Base-by-base conservation (phyloP, 306 rosid genomes). In the Vachellia collinsii region DNA sequence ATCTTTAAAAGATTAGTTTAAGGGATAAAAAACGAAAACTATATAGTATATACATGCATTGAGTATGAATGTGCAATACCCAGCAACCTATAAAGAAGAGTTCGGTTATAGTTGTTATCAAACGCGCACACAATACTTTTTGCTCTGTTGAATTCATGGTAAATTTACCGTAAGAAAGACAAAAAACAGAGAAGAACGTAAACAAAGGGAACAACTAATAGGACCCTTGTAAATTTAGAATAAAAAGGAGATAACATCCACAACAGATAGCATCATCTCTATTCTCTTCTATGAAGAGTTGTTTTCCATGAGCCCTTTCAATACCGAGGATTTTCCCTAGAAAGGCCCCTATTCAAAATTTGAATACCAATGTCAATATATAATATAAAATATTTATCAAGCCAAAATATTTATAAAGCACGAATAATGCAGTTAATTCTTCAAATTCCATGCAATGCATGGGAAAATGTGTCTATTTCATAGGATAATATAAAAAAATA, bases 241-340 rank as follows among this genome's bases (percentile, higher is more conserved):
- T 25, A 22, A 43, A 72, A 75, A 46, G 22, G 71, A 56, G 13
- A n/a, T 29, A 77, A 9, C 53, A 78, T 36, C 73, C n/a, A 14
- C 70, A 58, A 66, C 37, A 65, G 68, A 36, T 43, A 72, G 29
- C 14, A 72, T 19, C 72, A 73, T 42, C 11, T 61, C 37, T 17
- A 51, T 6, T 51, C 58, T 51, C 50, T 46, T 70, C 36, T 51
- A 51, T 34, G 44, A n/a, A 72, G 19, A 51, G 56, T 38, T 38
- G 78, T 8, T 72, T 82, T 71, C 43, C 81, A 70, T 13, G 16
- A 11, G 25, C 74, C 44, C 50, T 11, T 46, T 46, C 11, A 14
- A 46, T 46, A 46, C 14, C 10, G 50, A 46, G 16, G 11, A 46
- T 46, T 46, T 46, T 3, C 50, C 50, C 16, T 0, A 11, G 16